Conservation (phyloP, 1,284 basidiomycete species). For the Xanthoconium separans region DNA sequence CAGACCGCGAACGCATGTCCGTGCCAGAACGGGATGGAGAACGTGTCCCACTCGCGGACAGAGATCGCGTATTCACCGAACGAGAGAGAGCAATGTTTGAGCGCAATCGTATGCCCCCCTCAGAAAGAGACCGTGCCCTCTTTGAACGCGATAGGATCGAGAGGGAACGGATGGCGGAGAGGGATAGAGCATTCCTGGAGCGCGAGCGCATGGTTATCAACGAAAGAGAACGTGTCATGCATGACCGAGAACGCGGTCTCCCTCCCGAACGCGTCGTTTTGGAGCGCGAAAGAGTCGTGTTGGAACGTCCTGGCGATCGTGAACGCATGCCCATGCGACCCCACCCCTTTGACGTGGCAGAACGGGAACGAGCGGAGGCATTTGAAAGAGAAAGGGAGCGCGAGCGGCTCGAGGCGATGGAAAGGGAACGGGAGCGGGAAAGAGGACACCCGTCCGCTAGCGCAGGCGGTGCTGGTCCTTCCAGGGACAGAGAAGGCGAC, state of each 20-base stretch:
- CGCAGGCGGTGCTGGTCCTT: slow-evolving; percentile 5
- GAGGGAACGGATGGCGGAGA: slow-evolving; percentile 25
- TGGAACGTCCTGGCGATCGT: slow-evolving; percentile 23
- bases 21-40: slow-evolving; percentile 25
- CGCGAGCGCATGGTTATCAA: slow-evolving; percentile 23
- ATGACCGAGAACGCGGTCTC: slow-evolving; percentile 27
- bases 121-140: slow-evolving; percentile 21
- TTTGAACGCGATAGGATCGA: slow-evolving; percentile 24
- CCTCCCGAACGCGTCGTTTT: slow-evolving; percentile 18
- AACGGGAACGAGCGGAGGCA: slow-evolving; percentile 28
- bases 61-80: slow-evolving; percentile 25
- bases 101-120: slow-evolving; percentile 23
- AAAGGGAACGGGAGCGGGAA: slow-evolving; percentile 29
- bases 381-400: slow-evolving; percentile 29
- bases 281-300: slow-evolving; percentile 23
- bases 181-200: slow-evolving; percentile 19
- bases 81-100: slow-evolving; percentile 26
- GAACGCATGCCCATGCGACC: slow-evolving; percentile 25
- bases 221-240: slow-evolving; percentile 23
- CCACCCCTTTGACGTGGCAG: slow-evolving; percentile 23
- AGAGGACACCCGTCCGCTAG: slow-evolving; percentile 10
- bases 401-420: slow-evolving; percentile 24
- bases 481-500: slow-evolving; percentile 24
- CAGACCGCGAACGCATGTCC: slow-evolving; percentile 27
- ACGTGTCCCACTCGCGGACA: slow-evolving; percentile 15